Conservation (phyloP, 202 grass and related monocot species). For the Hordeum pubiflorum region DNA sequence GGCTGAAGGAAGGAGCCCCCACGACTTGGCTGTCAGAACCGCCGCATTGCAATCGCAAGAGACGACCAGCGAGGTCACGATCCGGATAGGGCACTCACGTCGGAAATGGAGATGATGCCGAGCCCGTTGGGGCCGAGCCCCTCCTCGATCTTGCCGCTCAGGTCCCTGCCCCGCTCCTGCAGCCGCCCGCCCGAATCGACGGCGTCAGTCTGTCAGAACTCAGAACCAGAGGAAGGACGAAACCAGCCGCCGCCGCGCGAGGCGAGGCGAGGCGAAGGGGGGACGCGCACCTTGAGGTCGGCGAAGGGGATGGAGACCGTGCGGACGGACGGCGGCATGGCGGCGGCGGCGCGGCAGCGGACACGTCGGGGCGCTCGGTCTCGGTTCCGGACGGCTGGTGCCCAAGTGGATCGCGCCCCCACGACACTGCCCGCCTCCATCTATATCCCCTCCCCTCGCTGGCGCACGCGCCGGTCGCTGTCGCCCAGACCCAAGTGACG, state of each 20-base stretch:
- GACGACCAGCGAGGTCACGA: background rate
- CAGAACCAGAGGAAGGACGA: no score
- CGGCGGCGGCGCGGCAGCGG: constrained; percentile 27
- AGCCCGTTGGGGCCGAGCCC: constrained; percentile 75
- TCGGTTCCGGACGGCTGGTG: background rate
- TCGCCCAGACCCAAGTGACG: background rate
- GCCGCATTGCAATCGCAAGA: background rate
- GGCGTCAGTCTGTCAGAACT: background rate
- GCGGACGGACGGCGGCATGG: constrained; percentile 38
- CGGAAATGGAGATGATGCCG: constrained; percentile 78
- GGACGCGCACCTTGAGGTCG: constrained; percentile 48
- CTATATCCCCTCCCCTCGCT: background rate
- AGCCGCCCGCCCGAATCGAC: background rate
- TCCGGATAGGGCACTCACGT: constrained; percentile 41
- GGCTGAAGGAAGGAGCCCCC: background rate
- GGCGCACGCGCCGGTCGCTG: background rate
- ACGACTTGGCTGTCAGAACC: background rate
- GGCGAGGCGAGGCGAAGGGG: no score
- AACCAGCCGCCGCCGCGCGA: no score
- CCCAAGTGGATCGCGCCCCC: background rate
- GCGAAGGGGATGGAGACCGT: constrained; percentile 64
- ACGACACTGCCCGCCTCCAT: constrained; percentile 19
- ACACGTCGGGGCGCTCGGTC: background rate
- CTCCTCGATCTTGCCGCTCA: constrained; percentile 70
- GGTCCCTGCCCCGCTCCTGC: constrained; percentile 68